Conservation (phyloP, 179 eudicot genomes). For the Sideroxylon spinosum region DNA sequence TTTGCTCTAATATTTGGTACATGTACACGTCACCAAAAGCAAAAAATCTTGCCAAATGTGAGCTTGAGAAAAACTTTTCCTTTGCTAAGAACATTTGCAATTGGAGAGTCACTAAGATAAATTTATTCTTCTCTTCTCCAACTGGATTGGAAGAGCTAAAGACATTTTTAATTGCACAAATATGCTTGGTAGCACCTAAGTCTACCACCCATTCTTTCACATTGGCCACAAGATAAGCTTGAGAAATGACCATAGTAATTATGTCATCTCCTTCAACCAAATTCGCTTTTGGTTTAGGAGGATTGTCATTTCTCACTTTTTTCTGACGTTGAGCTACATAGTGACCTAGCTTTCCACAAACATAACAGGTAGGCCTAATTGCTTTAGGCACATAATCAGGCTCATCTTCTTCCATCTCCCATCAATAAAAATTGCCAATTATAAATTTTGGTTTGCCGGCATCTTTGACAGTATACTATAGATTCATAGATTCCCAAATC, state of each 20-base stretch:
- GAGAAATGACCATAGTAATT: not conserved
- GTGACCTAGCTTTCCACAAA: not conserved
- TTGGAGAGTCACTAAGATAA: not conserved
- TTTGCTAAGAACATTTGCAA: not conserved
- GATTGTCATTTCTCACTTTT: not conserved
- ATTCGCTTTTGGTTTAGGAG: not conserved
- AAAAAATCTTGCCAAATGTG: not conserved
- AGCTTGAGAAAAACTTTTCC: conserved; percentile 16
- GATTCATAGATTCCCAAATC: too few species aligned
- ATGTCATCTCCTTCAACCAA: too few species aligned
- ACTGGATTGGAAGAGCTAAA: not conserved
- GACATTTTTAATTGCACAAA: not conserved
- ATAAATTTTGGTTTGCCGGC: too few species aligned
- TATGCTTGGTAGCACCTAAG: conserved; percentile 7
- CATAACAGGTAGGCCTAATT: too few species aligned
- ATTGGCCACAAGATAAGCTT: not conserved
- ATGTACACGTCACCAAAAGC: not conserved
- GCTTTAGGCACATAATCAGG: too few species aligned
- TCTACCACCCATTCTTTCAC: conserved; percentile 10
- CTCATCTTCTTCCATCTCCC: too few species aligned
- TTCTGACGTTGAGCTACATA: not conserved
- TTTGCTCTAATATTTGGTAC: not conserved
- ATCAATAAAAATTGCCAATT: too few species aligned
- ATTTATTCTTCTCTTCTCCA: conserved; percentile 7
- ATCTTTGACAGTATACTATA: too few species aligned